These are phyloP conservation scores for Heterobasidion occidentale DNA, from an alignment of 1,284 basidiomycete genomes.

Conservation along the genomic window DNA sequence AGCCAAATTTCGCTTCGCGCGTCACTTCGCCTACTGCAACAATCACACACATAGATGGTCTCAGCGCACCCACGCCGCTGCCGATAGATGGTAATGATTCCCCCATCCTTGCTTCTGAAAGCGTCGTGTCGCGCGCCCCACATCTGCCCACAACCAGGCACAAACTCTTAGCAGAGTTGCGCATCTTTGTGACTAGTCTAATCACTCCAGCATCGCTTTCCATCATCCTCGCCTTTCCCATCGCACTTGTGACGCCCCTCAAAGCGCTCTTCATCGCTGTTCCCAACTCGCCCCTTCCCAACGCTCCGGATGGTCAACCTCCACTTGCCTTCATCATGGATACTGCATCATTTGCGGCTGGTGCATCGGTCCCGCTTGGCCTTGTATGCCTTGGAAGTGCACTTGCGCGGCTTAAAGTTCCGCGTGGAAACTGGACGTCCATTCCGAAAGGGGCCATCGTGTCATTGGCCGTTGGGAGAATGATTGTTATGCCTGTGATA, in stretches of 20 bases:
- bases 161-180: slow-evolving; percentile 18
- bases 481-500: slow-evolving; percentile 63
- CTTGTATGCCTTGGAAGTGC: slow-evolving; percentile 70
- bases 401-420: slow-evolving; percentile 59
- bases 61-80: not conserved
- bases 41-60: slow-evolving; percentile 12
- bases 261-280: slow-evolving; percentile 66
- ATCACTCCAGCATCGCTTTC: slow-evolving; percentile 50
- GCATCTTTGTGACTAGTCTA: slow-evolving; percentile 28
- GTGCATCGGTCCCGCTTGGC: slow-evolving; percentile 64
- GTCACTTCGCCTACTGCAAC: slow-evolving; percentile 21
- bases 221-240: slow-evolving; percentile 59
- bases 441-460: slow-evolving; percentile 64
- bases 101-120: not conserved
- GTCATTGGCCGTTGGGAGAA: slow-evolving; percentile 52
- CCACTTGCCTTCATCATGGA: slow-evolving; percentile 65
- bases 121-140: slow-evolving; percentile 5
- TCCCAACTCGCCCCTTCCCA: slow-evolving; percentile 41
- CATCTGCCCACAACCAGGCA: slow-evolving; percentile 10
- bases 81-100: not conserved
- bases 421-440: slow-evolving; percentile 37
- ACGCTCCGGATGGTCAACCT: slow-evolving; percentile 69
- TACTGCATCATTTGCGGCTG: slow-evolving; percentile 62
- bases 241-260: slow-evolving; percentile 58
- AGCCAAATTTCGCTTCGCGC: slow-evolving; percentile 16